Conservation (phyloP, 2,329 filamentous ascomycete genomes). For the Xylaria polymorpha region DNA sequence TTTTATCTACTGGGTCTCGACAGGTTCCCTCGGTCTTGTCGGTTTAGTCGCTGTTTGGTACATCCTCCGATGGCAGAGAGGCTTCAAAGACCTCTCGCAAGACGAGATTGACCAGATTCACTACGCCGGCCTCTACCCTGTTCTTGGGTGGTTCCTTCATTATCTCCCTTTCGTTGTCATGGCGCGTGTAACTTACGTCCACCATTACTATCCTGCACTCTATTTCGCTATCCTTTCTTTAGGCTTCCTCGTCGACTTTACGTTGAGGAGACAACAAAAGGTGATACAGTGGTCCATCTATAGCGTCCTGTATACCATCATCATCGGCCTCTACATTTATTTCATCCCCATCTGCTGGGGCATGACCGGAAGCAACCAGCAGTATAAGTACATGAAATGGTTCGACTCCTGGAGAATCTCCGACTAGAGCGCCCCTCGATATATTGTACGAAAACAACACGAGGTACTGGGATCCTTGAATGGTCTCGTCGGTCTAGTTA, state of each 20-base stretch:
- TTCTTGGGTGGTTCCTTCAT: conserved; percentile 94
- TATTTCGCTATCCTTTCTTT: conserved; percentile 95
- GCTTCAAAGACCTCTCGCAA: conserved; percentile 83
- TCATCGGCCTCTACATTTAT: conserved; percentile 85
- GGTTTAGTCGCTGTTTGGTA: conserved; percentile 83
- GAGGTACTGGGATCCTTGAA: not conserved
- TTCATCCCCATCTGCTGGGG: conserved; percentile 97
- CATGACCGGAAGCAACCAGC: conserved; percentile 84
- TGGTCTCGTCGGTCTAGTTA: conserved; percentile 12
- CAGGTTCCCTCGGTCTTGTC: conserved; percentile 79
- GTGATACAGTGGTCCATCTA: conserved; percentile 76
- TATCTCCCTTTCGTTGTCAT: conserved; percentile 96
- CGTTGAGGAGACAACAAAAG: conserved; percentile 74
- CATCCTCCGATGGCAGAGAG: conserved; percentile 93
- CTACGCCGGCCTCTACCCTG: conserved; percentile 90
- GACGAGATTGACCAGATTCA: conserved; percentile 92
- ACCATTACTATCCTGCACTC: conserved; percentile 98
- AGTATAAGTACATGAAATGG: conserved; percentile 96
- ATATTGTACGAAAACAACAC: conserved; percentile 4
- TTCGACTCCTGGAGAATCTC: conserved; percentile 87
- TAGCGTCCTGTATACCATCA: conserved; percentile 74
- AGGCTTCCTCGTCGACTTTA: conserved; percentile 90
- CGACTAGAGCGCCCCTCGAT: conserved; percentile 59
- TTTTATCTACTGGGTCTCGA: conserved; percentile 94
- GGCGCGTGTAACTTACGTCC: conserved; percentile 98